These are phyloP conservation scores for Physcomitrium patens DNA, from an alignment of 225 moss, liverwort and hornwort species.

Conservation along the genomic window DNA sequence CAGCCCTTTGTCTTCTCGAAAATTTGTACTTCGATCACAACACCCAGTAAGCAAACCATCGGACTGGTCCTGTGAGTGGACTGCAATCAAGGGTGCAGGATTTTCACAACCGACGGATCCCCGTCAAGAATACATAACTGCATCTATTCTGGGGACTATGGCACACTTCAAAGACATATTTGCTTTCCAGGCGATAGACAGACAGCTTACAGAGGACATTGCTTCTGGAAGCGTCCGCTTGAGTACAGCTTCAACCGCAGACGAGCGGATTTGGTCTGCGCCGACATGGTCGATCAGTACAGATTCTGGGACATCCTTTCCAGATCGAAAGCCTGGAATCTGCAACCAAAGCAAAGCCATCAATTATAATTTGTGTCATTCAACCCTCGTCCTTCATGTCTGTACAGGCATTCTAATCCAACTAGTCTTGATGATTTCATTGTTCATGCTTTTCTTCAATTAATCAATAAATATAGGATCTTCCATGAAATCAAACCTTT, in stretches of 20 bases:
- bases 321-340: slow-evolving; percentile 92
- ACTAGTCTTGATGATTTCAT: neutral
- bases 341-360: slow-evolving; percentile 24
- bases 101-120: neutral
- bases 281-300: slow-evolving; percentile 90
- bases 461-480: slow-evolving; percentile 9
- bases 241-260: slow-evolving; percentile 86
- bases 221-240: slow-evolving; percentile 98
- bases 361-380: neutral
- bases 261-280: slow-evolving; percentile 70
- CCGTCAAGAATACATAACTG: neutral
- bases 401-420: neutral
- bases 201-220: slow-evolving; percentile 78
- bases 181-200: neutral
- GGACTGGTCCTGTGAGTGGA: neutral
- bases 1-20: neutral
- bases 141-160: neutral
- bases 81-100: neutral
- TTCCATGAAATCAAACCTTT: neutral
- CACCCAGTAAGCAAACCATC: neutral
- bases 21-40: neutral
- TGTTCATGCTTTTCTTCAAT: neutral
- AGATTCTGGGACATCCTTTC: slow-evolving; percentile 79
- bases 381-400: neutral
- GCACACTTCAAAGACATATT: neutral